Conservation (phyloP, 108 stramenopile species). For the Aurantiochytrium sp. region DNA sequence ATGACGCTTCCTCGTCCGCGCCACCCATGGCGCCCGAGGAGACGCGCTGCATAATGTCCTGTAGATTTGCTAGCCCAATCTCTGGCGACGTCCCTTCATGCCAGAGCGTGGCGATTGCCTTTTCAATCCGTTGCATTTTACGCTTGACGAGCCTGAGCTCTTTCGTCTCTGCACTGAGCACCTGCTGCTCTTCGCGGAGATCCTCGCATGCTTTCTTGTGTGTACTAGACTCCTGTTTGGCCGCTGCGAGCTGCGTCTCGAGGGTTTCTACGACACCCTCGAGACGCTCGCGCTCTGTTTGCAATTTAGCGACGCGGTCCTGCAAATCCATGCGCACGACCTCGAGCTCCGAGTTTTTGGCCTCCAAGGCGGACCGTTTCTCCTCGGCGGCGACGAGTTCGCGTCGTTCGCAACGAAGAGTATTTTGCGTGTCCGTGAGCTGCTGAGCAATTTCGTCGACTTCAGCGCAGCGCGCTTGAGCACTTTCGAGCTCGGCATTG, state of each 20-base stretch:
- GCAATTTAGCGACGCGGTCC: neutral
- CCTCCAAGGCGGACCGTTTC: neutral
- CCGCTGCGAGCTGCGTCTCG: neutral
- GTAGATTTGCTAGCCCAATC: neutral
- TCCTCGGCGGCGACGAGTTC: neutral
- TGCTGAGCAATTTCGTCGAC: neutral
- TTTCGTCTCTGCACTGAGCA: neutral
- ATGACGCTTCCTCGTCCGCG: neutral
- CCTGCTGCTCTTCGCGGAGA: neutral
- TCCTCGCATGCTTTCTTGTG: neutral
- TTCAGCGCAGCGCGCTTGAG: neutral
- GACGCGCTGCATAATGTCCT: neutral
- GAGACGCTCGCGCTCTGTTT: neutral
- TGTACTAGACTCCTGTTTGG: neutral
- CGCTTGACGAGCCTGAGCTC: neutral
- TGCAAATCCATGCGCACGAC: neutral
- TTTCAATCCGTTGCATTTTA: neutral
- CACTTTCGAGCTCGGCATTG: neutral
- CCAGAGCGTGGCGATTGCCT: slow-evolving; percentile 3
- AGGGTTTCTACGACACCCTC: neutral
- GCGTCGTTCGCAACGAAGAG: neutral
- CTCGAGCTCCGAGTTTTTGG: neutral
- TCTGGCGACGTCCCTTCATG: neutral
- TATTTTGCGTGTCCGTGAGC: neutral
- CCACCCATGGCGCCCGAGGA: neutral